Evolutionary conservation across 2,329 filamentous ascomycete genomes (phyloP), one percentile per base, ranked within the genome.

Genomic region (Fusarium nematophilum): DNA sequence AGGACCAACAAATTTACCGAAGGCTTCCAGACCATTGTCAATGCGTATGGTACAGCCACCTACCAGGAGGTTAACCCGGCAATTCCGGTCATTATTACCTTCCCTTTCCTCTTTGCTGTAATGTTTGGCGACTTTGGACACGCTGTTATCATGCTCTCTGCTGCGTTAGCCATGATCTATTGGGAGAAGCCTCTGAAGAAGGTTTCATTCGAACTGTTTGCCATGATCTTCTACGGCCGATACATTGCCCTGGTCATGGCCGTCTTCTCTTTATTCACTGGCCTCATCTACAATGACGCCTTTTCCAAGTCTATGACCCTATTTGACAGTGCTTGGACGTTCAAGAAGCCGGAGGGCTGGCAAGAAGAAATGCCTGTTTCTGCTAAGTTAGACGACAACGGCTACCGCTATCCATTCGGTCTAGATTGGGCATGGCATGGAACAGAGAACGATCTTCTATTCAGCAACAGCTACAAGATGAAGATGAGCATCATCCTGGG

Each of bases 401-500:
- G 84, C 55, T 93, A 97, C 77, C 90, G 93, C 45, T 99, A 97
- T 75, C 94, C 96, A 13, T 97, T 99, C 72, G 95, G 95, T 66
- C 79, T 99, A 57, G 95, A 99, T 73, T 97, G 90, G 88, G 91
- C 90, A 72, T 99, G 95, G 95, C 96, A 99, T 75, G 92, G 90
- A 57, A 90, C 93, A 10, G 94, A 98, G 71, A 99, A 99, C 71
- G 90, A 96, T 58, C 84, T 99, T 14, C 85, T 99, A 42, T 99
- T 99, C 80, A 90, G 87, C 75, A 99, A 99, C 89, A 96, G 91
- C 78, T 96, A 95, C 85, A 99, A 99, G 88, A 99, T 99, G 95
- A 99, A 99, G 84, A 91, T 99, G 79, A 96, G 92, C 81, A 97
- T 99, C 73, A 86, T 99, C 65, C 86, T 99, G 64, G 95, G 95